These are phyloP conservation scores for Pseudocercospora pini-densiflorae DNA, from an alignment of 2,329 filamentous ascomycete genomes.

Conservation along the genomic window DNA sequence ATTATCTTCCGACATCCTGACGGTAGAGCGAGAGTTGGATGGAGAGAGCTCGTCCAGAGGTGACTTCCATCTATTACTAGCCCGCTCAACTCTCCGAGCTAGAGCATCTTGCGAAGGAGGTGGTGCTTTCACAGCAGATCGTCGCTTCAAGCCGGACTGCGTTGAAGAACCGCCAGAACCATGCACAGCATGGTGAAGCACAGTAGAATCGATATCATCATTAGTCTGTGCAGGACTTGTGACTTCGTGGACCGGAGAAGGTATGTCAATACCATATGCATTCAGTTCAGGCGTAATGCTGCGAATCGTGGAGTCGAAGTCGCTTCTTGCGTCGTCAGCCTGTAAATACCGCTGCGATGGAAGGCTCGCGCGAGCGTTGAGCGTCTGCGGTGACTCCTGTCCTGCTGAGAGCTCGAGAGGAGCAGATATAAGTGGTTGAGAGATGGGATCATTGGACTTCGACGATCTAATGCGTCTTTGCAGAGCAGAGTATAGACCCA, in stretches of 20 bases:
- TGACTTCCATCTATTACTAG: constrained; percentile 48
- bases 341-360: constrained; percentile 28
- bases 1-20: constrained; percentile 31
- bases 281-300: constrained; percentile 33
- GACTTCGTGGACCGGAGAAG: constrained; percentile 35
- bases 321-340: constrained; percentile 10
- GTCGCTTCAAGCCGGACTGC: constrained; percentile 27
- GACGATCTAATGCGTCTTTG: constrained; percentile 51
- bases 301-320: constrained; percentile 30
- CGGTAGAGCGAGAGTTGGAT: constrained; percentile 35
- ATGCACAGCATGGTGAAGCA: constrained; percentile 16
- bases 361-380: constrained; percentile 19
- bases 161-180: constrained; percentile 18
- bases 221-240: constrained; percentile 24
- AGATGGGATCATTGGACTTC: constrained; percentile 20
- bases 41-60: constrained; percentile 44
- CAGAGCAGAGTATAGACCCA: constrained; percentile 67
- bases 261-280: constrained; percentile 23
- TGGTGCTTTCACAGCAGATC: constrained; percentile 28
- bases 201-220: constrained; percentile 11
- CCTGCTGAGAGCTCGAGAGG: neutral
- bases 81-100: constrained; percentile 43
- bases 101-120: constrained; percentile 46
- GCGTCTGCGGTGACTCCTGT: neutral
- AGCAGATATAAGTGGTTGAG: constrained; percentile 2